phyloP scores from a whole-genome alignment of 1,284 basidiomycete species.

The Butyriboletus appendiculatus region DNA sequence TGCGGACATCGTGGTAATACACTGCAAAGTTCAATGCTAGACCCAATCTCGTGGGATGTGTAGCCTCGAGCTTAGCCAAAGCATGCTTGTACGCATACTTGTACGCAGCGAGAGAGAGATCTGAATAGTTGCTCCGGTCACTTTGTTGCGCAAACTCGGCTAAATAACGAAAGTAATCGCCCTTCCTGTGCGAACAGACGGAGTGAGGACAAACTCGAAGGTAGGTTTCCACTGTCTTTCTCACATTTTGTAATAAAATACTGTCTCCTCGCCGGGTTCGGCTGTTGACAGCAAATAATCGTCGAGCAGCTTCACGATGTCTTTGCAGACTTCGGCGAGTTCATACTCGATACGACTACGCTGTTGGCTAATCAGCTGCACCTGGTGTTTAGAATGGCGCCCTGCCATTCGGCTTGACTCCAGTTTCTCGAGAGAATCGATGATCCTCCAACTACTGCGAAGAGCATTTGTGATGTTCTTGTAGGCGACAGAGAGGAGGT shows the following conservation, averaged over 20 bases:
- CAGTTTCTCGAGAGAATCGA: conserved; percentile 56
- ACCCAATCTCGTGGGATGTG: conserved; percentile 78
- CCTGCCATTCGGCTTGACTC: conserved; percentile 37
- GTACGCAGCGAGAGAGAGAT: conserved; percentile 62
- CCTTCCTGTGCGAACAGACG: conserved; percentile 47
- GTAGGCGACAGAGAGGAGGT: conserved; percentile 68
- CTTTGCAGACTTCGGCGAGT: conserved; percentile 56
- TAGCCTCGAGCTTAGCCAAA: conserved; percentile 53
- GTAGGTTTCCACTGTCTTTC: conserved; percentile 12
- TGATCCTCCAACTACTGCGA: conserved; percentile 62
- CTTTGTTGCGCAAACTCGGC: conserved; percentile 58
- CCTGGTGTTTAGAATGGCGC: conserved; percentile 39
- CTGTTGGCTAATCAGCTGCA: conserved; percentile 51
- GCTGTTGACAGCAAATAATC: conserved; percentile 56
- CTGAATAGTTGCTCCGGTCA: conserved; percentile 50
- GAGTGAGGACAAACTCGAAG: conserved; percentile 12
- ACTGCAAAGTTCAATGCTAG: conserved; percentile 96
- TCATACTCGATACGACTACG: conserved; percentile 58
- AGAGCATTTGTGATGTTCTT: conserved; percentile 66
- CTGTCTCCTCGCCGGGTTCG: conserved; percentile 58
- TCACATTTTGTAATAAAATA: conserved; percentile 72
- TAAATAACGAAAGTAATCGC: conserved; percentile 71
- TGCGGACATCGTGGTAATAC: conserved; percentile 95
- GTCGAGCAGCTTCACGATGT: conserved; percentile 57
- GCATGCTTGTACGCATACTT: conserved; percentile 69